Evolutionary conservation across 1,139 yeast genomes (phyloP), one percentile per base, ranked within the genome.

Genomic region (Protomyces arabidopsidicola): DNA sequence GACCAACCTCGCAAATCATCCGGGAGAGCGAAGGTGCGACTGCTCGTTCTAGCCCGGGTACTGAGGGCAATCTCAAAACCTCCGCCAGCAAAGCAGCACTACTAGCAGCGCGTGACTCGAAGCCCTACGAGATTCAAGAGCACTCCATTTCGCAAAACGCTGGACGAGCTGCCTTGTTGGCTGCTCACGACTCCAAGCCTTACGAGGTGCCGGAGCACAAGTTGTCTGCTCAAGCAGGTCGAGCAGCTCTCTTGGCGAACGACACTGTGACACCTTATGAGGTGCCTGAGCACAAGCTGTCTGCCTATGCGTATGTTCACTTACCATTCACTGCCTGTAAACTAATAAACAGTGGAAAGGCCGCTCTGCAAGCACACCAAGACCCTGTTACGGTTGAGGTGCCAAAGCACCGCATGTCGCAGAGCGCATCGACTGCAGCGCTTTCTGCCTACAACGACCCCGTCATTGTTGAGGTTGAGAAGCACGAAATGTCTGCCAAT

Each of bases 121-220:
- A 48, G 53, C 56, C 62, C 34, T n/a, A 22, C 16, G 62, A 58
- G 42, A 39, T 58, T 9, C 52, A 55, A 12, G 52, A 24, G 36
- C 62, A 58, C 45, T 14, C 27, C 45, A 20, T 58, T 20, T 58
- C 62, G 10, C 39, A 45, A 38, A 52, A 58, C 31, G 62, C 62
- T 12, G 62, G 62, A 16, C 53, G 53, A 45, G 62, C 62, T 14
- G 62, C 62, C 14, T 50, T 58, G 12, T 54, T 58, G 20, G 62
- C 62, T 10, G 52, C 42, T 24, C 42, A 58, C 18, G 62, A 58
- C 27, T 38, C 53, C 51, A 22, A 39, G 38, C 56, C 53, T n/a
- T 58, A 58, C 45, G 62, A 58, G 35, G 56, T 58, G 34, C 62
- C 62, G 5, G 45, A 27, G 22, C 62, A 58, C 36, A 36, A 58